Evolutionary conservation across 1,139 yeast species (phyloP).

Genomic region (Tardiomyces depauwii): DNA sequence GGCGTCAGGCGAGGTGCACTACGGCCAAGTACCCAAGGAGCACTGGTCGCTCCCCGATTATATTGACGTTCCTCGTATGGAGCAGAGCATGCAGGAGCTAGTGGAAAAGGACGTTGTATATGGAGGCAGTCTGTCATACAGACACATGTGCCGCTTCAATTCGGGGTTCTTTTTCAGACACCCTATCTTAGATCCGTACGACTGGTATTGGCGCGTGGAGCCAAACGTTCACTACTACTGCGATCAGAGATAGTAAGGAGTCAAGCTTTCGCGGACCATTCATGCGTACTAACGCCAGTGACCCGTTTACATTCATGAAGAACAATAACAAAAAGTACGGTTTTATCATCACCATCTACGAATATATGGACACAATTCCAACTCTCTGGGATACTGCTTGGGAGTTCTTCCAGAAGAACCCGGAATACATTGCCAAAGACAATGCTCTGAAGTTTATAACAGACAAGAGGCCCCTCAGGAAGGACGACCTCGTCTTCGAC

Average conservation of each 20-base stretch:
- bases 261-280: conserved; percentile 3
- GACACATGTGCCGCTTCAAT: conserved; percentile 76
- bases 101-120: conserved; percentile 55
- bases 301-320: conserved; percentile 81
- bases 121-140: conserved; percentile 67
- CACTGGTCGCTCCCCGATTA: conserved; percentile 60
- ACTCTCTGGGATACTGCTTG: conserved; percentile 72
- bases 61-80: conserved; percentile 32
- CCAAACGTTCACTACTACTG: conserved; percentile 82
- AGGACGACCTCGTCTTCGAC: conserved; percentile 28
- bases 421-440: conserved; percentile 54
- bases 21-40: conserved; percentile 54
- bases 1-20: conserved; percentile 75
- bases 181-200: conserved; percentile 49
- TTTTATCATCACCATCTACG: conserved; percentile 67
- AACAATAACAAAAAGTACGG: conserved; percentile 69
- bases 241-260: conserved; percentile 35
- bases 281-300: conserved; percentile 17
- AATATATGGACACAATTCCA: conserved; percentile 75
- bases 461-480: conserved; percentile 32
- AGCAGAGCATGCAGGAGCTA: conserved; percentile 42
- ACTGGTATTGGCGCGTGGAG: conserved; percentile 91
- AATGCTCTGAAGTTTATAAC: conserved; percentile 63
- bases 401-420: conserved; percentile 47
- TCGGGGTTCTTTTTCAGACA: conserved; percentile 77